Conservation (phyloP, 352 stramenopile species). For the Globisporangium camurandrum region DNA sequence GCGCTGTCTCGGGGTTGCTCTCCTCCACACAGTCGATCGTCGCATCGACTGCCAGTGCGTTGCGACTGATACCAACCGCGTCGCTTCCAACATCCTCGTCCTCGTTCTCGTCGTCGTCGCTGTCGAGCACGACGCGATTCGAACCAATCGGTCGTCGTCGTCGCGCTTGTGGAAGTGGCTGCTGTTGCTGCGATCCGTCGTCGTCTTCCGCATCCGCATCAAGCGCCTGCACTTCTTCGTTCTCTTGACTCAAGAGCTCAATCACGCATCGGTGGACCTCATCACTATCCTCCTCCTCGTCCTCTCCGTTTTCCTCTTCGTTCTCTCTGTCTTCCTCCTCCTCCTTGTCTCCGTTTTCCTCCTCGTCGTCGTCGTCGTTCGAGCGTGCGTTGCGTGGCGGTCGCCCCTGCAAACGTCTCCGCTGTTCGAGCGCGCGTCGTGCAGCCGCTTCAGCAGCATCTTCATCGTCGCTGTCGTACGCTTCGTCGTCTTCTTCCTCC, state of each 20-base stretch:
- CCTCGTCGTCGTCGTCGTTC: constrained; percentile 1
- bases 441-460: constrained; percentile 21
- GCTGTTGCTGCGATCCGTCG: constrained; percentile 4
- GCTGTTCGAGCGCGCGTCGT: neutral
- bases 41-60: neutral
- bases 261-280: neutral
- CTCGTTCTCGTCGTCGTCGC: constrained; percentile 31
- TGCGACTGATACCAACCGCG: neutral
- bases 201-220: neutral
- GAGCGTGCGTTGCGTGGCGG: neutral
- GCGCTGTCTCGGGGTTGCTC: neutral
- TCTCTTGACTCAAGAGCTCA: constrained; percentile 12
- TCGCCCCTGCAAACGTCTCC: neutral
- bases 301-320: neutral
- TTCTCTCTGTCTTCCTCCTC: neutral
- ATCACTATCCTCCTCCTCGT: neutral
- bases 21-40: neutral
- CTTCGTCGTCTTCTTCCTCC: constrained; percentile 19
- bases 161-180: neutral
- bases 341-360: neutral
- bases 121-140: constrained; percentile 16
- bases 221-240: constrained; percentile 1
- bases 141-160: constrained; percentile 4
- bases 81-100: constrained; percentile 17
- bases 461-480: constrained; percentile 35